Base-by-base conservation (phyloP, 148 eudicot species). In the Chenopodium quinoa region DNA sequence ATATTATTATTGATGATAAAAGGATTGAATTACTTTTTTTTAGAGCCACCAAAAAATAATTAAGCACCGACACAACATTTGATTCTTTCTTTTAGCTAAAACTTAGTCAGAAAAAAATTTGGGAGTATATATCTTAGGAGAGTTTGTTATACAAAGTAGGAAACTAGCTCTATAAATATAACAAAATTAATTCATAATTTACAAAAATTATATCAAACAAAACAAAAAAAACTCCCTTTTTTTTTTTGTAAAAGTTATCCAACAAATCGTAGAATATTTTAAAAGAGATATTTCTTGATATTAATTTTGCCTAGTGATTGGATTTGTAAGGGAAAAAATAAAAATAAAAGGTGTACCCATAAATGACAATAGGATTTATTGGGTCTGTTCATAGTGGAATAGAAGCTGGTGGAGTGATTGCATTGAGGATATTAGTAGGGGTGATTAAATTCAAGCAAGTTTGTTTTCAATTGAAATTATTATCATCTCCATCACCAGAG, bases 351-450 rank as follows among this genome's bases (percentile, higher is more conserved):
- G 80, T 77, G 75, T 78, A 29, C 70, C 88, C 89, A 86, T 93
- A 91, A 93, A 93, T 93, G 94, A 93, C 97, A 88, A 93, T 48
- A 86, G 80, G 85, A 70, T 88, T 89, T 77, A 72, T 81, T 62
- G 88, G 86, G 76, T 81, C 73, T 84, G 84, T 84, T 54, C 62
- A 81, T 68, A 69, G 54, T 34, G 62, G 40, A 27, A 23, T 77
- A 70, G 84, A 63, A 46, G 73, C 84, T 71, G 86, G 86, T 74
- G 86, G 62, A 75, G 88, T 85, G 79, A 77, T 88, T 84, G 84
- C 80, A 80, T 80, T 84, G 56, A 54, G 76, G 70, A 60, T 68
- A 7, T 27, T 79, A 73, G 71, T 32, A 23, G 71, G 27, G 50
- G 78, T 46, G 22, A 58, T 40, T 23, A 68, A 63, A 58, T 71